Percentiles rank a stretch among this genome's conserved stretches.
phyloP scores from a whole-genome alignment of 2,329 filamentous ascomycete genomes.

The Westerdykella ornata region DNA sequence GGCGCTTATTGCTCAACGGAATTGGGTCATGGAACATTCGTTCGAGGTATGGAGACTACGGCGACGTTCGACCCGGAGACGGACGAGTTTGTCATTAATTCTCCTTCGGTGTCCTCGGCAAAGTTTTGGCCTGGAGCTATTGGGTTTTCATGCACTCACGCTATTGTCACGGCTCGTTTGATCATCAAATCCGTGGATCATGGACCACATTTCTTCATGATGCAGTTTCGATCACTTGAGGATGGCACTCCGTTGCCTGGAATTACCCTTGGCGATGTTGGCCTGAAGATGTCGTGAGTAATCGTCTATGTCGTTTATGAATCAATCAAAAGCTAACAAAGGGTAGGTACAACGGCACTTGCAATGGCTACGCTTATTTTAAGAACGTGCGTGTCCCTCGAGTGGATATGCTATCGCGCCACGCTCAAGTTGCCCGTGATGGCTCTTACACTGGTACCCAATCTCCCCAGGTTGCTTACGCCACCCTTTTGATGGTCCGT shows the following conservation, averaged over 20 bases:
- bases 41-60: conserved; percentile 43
- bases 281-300: conserved; percentile 41
- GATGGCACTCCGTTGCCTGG: conserved; percentile 43
- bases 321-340: neutral
- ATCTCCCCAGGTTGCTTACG: conserved; percentile 39
- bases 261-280: conserved; percentile 46
- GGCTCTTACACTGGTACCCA: conserved; percentile 39
- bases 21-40: conserved; percentile 47
- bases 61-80: conserved; percentile 40
- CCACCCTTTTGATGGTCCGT: conserved; percentile 43
- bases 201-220: conserved; percentile 47
- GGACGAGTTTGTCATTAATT: conserved; percentile 45
- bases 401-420: conserved; percentile 43
- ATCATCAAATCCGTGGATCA: conserved; percentile 33
- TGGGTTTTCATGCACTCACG: conserved; percentile 14
- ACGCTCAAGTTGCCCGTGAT: conserved; percentile 41
- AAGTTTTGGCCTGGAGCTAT: conserved; percentile 17
- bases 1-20: conserved; percentile 48
- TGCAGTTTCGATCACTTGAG: conserved; percentile 41
- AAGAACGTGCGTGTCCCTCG: conserved; percentile 42
- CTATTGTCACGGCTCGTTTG: conserved; percentile 45
- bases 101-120: conserved; percentile 37
- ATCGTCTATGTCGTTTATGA: neutral
- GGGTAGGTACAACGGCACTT: conserved; percentile 41
- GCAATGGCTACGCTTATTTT: conserved; percentile 48